phyloP scores from a whole-genome alignment of 176 grass and related monocot genomes.

The Zea mays region Zm-B73-REFERENCE-NAM-5.0 NC_050097.1:179851501-179852000 shows the following conservation, averaged over 20 bases:
- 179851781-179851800: not conserved
- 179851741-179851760: conserved; percentile 53
- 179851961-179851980: no score
- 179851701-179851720: conserved; percentile 68
- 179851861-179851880: not conserved
- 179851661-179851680: conserved; percentile 7
- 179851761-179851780: not conserved
- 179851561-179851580: conserved; percentile 45
- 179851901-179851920: not conserved
- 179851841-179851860: not conserved
- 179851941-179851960: no score
- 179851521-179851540: conserved; percentile 93
- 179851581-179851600: conserved; percentile 18
- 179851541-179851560: conserved; percentile 98
- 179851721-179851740: conserved; percentile 80
- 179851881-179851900: not conserved
- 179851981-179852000: no score
- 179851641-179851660: conserved; percentile 26
- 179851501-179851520: conserved; percentile 90
- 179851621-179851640: conserved; percentile 27
- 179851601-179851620: conserved; percentile 18
- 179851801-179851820: conserved; percentile 15
- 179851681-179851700: conserved; percentile 66
- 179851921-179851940: not conserved
- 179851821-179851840: not conserved